These are phyloP conservation scores for Helotiales sp. DNA, from an alignment of 2,329 filamentous ascomycete genomes.

Conservation along the genomic window DNA sequence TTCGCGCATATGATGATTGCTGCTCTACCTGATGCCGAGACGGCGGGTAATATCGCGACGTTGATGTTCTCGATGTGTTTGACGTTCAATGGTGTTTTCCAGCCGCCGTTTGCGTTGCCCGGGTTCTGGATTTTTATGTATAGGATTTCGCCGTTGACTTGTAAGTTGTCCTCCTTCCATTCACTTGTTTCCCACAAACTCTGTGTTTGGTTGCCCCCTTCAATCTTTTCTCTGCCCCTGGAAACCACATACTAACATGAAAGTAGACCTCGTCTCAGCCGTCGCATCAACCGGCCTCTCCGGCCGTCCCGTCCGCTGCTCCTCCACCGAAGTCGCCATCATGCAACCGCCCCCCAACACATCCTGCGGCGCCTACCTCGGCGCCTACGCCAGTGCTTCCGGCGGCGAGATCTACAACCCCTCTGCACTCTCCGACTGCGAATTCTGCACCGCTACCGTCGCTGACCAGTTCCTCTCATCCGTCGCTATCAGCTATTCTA, in stretches of 20 bases:
- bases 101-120: conserved; percentile 65
- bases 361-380: conserved; percentile 66
- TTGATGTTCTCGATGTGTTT: conserved; percentile 74
- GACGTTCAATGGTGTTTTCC: conserved; percentile 79
- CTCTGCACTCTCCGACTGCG: conserved; percentile 48
- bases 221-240: too few relatives aligned
- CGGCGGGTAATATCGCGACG: conserved; percentile 77
- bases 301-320: conserved; percentile 68
- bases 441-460: conserved; percentile 57
- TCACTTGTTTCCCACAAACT: too few relatives aligned
- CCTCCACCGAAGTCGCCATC: conserved; percentile 68
- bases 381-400: conserved; percentile 50
- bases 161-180: conserved; percentile 35
- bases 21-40: conserved; percentile 75
- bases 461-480: conserved; percentile 57
- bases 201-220: too few relatives aligned
- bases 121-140: conserved; percentile 89
- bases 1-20: conserved; percentile 83
- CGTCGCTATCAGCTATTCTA: conserved; percentile 57
- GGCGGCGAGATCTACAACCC: conserved; percentile 49
- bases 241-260: conserved; percentile 45
- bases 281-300: conserved; percentile 74
- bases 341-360: conserved; percentile 63
- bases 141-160: conserved; percentile 60
- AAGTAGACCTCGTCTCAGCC: conserved; percentile 71